A percentile compares a stretch with the other conserved stretches of the same genome.
Evolutionary conservation across 306 rosid species (phyloP).

Genomic region (Morella rubra): DNA sequence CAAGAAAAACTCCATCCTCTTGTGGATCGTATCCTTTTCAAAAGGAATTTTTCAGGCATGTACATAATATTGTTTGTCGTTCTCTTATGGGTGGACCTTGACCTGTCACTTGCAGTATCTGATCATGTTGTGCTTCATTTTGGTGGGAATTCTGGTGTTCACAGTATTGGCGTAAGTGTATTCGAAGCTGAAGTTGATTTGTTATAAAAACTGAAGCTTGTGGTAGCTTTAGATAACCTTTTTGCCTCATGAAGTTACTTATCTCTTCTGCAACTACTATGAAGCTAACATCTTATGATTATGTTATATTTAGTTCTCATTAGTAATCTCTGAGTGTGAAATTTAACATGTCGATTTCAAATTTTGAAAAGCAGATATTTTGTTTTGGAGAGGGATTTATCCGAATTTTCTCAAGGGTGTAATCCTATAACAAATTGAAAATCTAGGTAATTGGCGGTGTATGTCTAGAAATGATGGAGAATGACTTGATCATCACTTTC

Average conservation of each 20-base stretch:
- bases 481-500: background rate
- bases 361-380: background rate
- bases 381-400: background rate
- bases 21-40: conserved; percentile 87
- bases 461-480: background rate
- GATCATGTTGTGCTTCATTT: conserved; percentile 65
- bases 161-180: conserved; percentile 90
- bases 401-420: background rate
- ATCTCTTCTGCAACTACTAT: background rate
- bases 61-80: background rate
- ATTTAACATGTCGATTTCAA: background rate
- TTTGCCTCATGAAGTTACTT: background rate
- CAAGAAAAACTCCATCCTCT: conserved; percentile 62
- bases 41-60: background rate
- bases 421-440: background rate
- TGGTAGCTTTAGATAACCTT: background rate
- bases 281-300: background rate
- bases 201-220: background rate
- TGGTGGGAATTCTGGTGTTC: conserved; percentile 82
- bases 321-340: background rate
- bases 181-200: conserved; percentile 1
- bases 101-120: conserved; percentile 69
- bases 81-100: conserved; percentile 40
- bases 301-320: background rate
- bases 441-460: background rate